Evolutionary conservation across 2,329 filamentous ascomycete species (phyloP).

Genomic region (Plenodomus tracheiphilus): DNA sequence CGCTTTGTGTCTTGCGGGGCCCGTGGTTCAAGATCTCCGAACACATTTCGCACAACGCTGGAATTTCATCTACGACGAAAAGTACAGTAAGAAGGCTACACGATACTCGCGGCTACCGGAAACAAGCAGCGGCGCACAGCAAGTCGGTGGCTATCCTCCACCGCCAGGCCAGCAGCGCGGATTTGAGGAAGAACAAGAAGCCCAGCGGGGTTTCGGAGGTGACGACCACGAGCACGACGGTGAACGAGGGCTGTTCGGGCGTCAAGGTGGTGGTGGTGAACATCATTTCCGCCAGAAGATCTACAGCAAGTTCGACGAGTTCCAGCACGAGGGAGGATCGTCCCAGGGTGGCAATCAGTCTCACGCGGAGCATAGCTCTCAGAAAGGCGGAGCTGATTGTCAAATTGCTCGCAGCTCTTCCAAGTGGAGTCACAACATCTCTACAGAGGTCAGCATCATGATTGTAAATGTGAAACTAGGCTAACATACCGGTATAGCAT

Average conservation of each 20-base stretch:
- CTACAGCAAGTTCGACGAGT: conserved; percentile 25
- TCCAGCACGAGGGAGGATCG: conserved; percentile 17
- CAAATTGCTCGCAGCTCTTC: conserved; percentile 47
- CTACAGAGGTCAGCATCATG: conserved; percentile 53
- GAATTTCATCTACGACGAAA: conserved; percentile 87
- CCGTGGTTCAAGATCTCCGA: conserved; percentile 73
- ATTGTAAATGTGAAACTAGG: neutral
- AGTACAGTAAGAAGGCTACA: conserved; percentile 67
- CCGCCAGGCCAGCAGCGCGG: conserved; percentile 40
- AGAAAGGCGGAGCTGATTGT: conserved; percentile 34
- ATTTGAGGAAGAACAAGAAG: conserved; percentile 40
- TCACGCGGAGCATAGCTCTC: conserved; percentile 36
- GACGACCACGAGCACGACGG: conserved; percentile 25
- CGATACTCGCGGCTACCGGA: conserved; percentile 50
- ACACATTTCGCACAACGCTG: conserved; percentile 83
- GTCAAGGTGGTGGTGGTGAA: conserved; percentile 15
- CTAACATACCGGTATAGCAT: conserved; percentile 52
- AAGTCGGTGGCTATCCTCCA: conserved; percentile 49
- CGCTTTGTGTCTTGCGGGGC: conserved; percentile 73
- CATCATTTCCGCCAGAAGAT: conserved; percentile 33
- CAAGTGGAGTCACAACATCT: conserved; percentile 64
- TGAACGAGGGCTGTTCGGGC: conserved; percentile 39
- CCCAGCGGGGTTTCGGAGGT: conserved; percentile 41
- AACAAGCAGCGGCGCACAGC: conserved; percentile 35
- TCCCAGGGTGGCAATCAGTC: conserved; percentile 25